Evolutionary conservation across 345 rosid species (phyloP).

Genomic region (Gossypium sturtianum): DNA sequence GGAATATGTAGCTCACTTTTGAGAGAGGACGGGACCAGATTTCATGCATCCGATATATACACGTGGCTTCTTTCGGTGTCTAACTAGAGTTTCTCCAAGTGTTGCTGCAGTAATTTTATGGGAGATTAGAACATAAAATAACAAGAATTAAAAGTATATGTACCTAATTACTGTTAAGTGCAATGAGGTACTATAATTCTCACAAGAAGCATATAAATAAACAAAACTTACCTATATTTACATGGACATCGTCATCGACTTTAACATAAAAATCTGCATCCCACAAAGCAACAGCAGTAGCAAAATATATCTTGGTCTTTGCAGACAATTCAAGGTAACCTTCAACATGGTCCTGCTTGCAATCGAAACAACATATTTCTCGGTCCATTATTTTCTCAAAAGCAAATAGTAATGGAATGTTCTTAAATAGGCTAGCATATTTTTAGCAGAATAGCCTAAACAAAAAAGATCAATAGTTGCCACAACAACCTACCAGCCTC

Average conservation of each 20-base stretch:
- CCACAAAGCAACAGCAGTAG: constrained; percentile 81
- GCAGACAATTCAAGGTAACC: constrained; percentile 97
- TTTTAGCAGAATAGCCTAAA: background rate
- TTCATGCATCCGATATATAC: constrained; percentile 96
- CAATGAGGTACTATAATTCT: background rate
- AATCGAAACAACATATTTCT: constrained; percentile 3
- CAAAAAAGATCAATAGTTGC: background rate
- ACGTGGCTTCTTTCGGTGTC: constrained; percentile 69
- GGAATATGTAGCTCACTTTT: constrained; percentile 47
- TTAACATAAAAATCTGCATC: constrained; percentile 97
- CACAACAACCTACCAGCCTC: constrained; percentile 53
- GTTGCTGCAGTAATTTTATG: constrained; percentile 54
- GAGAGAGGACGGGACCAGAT: constrained; percentile 93
- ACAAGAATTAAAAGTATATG: background rate
- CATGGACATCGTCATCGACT: constrained; percentile 98
- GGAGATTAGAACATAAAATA: background rate
- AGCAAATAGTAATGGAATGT: background rate
- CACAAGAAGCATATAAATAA: background rate
- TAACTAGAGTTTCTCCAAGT: constrained; percentile 80
- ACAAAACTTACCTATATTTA: constrained; percentile 63
- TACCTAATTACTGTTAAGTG: background rate
- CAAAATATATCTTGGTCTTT: constrained; percentile 89
- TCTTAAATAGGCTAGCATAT: background rate
- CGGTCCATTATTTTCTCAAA: background rate
- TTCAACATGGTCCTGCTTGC: constrained; percentile 85